Evolutionary conservation across 768 basidiomycete species (phyloP), one percentile per base, ranked within the genome.

Genomic region (Hemileccinum rubropunctum): DNA sequence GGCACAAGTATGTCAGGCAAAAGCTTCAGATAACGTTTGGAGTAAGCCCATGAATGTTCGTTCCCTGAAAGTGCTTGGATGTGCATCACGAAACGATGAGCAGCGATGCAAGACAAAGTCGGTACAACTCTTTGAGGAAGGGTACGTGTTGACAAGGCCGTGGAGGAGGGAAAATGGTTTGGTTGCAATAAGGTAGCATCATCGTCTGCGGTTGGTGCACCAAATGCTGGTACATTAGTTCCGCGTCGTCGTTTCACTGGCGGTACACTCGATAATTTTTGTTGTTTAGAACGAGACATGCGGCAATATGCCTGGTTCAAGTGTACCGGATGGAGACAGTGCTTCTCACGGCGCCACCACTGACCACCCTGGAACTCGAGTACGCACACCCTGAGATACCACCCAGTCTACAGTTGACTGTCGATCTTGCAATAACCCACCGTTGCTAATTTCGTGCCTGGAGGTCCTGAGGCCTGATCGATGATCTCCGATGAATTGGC

Each of bases 1-100:
- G 79, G 74, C 14, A 78, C 65, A 5, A 84, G 50, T 9, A 65
- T 6, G 36, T 84, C 82, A 0, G 86, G 86, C 8, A 88, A 60
- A 5, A 56, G 55, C 42, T 72, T 71, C 15, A 88, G 62, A 56
- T 71, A 70, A 20, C 42, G 40, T 23, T 73, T 70, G 4, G 73
- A 65, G n/a, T 48, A 51, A 21, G 70, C 59, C 79, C 81, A 82
- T 27, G 58, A 46, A 9, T 45, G 41, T 44, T 69, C 61, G 21
- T 75, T 66, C 27, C 62, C 65, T 33, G 72, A 71, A n/a, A 84
- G 66, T 4, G 50, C 50, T 32, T 60, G 59, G 33, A 82, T 64
- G 47, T 76, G 70, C 1, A 69, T 58, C 26, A 76, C 82, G 50
- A 86, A 83, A 6, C 71, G 64, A 23, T 78, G 75, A 4, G 75